A percentile compares a stretch with the other conserved stretches of the same genome.
These are phyloP conservation scores for Triangularia verruculosa DNA, from an alignment of 2,329 filamentous ascomycete species.

Conservation along the genomic window DNA sequence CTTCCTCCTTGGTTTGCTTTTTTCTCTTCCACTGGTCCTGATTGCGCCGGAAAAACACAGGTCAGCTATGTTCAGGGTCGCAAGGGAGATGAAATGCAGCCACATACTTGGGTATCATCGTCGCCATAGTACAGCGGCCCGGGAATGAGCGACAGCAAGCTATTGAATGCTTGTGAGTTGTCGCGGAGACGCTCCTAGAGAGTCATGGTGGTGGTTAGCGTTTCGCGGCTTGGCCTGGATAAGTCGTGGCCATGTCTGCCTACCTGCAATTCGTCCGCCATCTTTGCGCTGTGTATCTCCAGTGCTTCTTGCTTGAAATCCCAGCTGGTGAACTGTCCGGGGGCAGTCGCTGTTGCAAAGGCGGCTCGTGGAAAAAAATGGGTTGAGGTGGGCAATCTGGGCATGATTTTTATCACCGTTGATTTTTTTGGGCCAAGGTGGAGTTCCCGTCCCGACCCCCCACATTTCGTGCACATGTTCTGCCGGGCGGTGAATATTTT, in stretches of 20 bases:
- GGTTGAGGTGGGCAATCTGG: slow-evolving; percentile 22
- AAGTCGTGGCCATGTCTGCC: not conserved
- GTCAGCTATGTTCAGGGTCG: not conserved
- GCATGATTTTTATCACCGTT: slow-evolving; percentile 30
- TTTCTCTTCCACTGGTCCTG: slow-evolving; percentile 93
- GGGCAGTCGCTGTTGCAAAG: slow-evolving; percentile 8
- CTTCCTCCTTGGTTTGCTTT: slow-evolving; percentile 92
- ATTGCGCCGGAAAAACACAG: slow-evolving; percentile 12
- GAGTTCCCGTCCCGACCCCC: slow-evolving; percentile 15
- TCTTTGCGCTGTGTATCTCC: slow-evolving; percentile 13
- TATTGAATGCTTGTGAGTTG: slow-evolving; percentile 75
- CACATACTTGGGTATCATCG: slow-evolving; percentile 78
- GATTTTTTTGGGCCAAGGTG: slow-evolving; percentile 31
- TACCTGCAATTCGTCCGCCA: slow-evolving; percentile 29
- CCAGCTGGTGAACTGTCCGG: not conserved
- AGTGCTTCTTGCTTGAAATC: not conserved
- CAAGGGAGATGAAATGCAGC: slow-evolving; percentile 7
- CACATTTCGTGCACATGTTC: slow-evolving; percentile 17
- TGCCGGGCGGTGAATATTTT: slow-evolving; percentile 28
- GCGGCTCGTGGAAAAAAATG: slow-evolving; percentile 21
- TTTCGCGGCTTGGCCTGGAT: slow-evolving; percentile 6
- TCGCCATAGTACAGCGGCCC: slow-evolving; percentile 88
- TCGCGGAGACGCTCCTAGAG: slow-evolving; percentile 54
- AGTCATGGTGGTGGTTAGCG: slow-evolving; percentile 15
- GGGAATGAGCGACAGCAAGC: slow-evolving; percentile 81